Base-by-base conservation (phyloP, 768 basidiomycete species). In the Mycena maculata region DNA sequence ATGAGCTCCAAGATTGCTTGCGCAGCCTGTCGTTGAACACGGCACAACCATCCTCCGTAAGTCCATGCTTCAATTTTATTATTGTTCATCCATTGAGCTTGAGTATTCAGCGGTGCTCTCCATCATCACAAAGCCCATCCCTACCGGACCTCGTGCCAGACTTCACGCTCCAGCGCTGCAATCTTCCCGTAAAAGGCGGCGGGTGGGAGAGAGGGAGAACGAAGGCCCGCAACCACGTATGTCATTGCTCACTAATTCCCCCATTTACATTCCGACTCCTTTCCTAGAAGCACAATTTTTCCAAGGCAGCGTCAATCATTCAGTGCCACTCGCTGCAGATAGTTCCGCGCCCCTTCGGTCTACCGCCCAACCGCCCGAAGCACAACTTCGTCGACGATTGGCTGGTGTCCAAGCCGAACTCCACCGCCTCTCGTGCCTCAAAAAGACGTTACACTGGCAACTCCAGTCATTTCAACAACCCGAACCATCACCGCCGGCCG, bases 361-460 rank as follows among this genome's bases (percentile, higher is more conserved):
- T n/a, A n/a, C n/a, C n/a, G n/a, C n/a, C n/a, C n/a, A n/a, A n/a
- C 47, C 47, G 8, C 23, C 60, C n/a, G 50, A 63, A n/a, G 28
- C 13, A 5, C 52, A 63, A 16, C 23, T 63, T 20, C 11, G 53
- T 54, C 42, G 52, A 28, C 50, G 52, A n/a, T 49, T 62, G 25
- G 42, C 27, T 12, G 6, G 8, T 2, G 9, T 62, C 38, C 31
- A 55, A 31, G 52, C 52, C 13, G 61, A 63, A 38, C n/a, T 63
- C 27, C 52, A n/a, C 11, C 52, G 52, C 4, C 30, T 45, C 42
- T 16, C 61, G 18, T 7, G 30, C 7, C 28, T 52, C 30, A 41
- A 63, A 15, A 47, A 63, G 44, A 22, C 54, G 13, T 2, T 63
- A 2, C 16, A 33, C 47, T 50, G 31, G 47, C 38, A 31, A 11